These are phyloP conservation scores for Thielaviopsis euricoi DNA, from an alignment of 2,329 filamentous ascomycete genomes.

Conservation along the genomic window DNA sequence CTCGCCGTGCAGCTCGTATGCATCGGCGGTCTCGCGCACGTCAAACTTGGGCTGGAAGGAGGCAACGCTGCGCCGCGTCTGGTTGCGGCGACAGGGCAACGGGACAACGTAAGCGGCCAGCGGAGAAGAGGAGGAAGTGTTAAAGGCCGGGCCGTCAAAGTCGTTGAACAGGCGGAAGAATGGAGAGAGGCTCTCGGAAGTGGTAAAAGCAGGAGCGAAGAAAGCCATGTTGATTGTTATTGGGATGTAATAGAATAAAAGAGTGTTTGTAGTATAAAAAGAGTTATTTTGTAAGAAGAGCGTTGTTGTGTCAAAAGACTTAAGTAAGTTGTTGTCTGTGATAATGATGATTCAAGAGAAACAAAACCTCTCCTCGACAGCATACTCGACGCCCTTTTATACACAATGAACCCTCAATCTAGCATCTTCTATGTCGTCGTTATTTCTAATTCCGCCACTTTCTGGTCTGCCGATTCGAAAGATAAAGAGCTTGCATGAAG, in stretches of 20 bases:
- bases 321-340: conserved; percentile 3
- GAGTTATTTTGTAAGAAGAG: background rate
- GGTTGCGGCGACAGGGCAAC: background rate
- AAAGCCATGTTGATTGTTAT: conserved; percentile 40
- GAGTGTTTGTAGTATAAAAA: background rate
- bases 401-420: background rate
- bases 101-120: background rate
- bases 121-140: conserved; percentile 2
- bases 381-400: background rate
- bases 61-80: conserved; percentile 20
- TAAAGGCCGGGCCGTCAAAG: conserved; percentile 35
- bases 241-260: background rate
- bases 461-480: background rate
- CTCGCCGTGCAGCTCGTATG: conserved; percentile 67
- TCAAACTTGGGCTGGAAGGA: conserved; percentile 66
- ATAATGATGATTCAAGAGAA: background rate
- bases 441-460: background rate
- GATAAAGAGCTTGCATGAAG: background rate
- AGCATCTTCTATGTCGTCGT: conserved; percentile 2
- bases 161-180: conserved; percentile 50
- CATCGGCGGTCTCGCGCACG: conserved; percentile 49
- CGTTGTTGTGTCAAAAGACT: background rate
- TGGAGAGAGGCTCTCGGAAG: conserved; percentile 36
- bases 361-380: background rate
- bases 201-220: conserved; percentile 37